Conservation (phyloP, 768 basidiomycete species). For the Mrakia gelida region DNA sequence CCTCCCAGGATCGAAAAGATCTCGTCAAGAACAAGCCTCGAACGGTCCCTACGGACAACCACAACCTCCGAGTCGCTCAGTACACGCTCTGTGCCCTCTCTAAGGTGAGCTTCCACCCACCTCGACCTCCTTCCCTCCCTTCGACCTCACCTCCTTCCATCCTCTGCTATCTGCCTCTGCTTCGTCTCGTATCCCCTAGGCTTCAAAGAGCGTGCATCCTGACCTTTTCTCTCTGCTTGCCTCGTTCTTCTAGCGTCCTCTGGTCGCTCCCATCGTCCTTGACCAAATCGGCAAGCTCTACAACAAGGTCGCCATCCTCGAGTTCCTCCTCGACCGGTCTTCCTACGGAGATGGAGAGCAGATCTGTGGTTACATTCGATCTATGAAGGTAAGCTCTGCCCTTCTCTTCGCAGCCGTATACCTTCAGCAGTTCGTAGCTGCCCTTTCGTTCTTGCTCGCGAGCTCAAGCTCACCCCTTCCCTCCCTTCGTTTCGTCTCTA, state of each 20-base stretch:
- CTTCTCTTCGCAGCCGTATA: background rate
- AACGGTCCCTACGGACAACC: slow-evolving; percentile 84
- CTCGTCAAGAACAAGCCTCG: slow-evolving; percentile 48
- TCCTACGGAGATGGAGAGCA: slow-evolving; percentile 85
- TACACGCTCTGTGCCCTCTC: slow-evolving; percentile 95
- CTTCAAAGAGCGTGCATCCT: background rate
- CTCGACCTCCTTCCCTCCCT: background rate
- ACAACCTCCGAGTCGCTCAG: slow-evolving; percentile 76
- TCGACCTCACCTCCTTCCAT: background rate
- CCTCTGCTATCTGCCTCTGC: too few species aligned
- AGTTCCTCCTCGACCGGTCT: slow-evolving; percentile 76
- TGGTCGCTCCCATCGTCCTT: slow-evolving; percentile 83
- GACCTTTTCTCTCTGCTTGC: background rate
- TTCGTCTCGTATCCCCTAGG: background rate
- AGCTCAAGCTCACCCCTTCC: slow-evolving; percentile 2
- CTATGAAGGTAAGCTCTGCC: slow-evolving; percentile 65
- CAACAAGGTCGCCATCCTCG: slow-evolving; percentile 90
- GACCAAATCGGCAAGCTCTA: slow-evolving; percentile 91
- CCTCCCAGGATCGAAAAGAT: slow-evolving; percentile 42
- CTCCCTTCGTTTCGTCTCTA: slow-evolving; percentile 40
- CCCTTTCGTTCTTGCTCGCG: background rate
- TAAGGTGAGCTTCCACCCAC: slow-evolving; percentile 57
- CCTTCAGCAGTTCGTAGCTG: background rate
- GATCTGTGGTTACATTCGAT: slow-evolving; percentile 87
- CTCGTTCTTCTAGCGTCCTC: slow-evolving; percentile 56